These are phyloP conservation scores for Colletotrichum liaoningense DNA, from an alignment of 2,329 filamentous ascomycete genomes.

Conservation along the genomic window DNA sequence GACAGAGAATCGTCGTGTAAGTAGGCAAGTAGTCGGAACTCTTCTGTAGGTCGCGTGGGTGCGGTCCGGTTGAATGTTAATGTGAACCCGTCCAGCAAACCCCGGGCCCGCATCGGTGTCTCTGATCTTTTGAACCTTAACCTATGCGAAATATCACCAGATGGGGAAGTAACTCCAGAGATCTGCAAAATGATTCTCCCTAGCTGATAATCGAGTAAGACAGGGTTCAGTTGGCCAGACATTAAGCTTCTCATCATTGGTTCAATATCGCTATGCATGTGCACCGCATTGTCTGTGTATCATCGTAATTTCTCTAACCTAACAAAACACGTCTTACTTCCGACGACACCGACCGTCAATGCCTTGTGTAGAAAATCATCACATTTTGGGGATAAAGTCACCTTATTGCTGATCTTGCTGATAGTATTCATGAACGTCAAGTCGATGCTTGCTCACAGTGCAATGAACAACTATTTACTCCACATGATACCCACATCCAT, in stretches of 20 bases:
- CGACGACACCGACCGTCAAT: not conserved
- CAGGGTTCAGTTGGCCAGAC: constrained; percentile 16
- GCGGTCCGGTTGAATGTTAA: not conserved
- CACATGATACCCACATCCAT: too few species aligned
- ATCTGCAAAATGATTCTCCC: not conserved
- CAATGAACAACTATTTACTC: too few species aligned
- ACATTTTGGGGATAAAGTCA: too few species aligned
- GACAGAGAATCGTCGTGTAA: not conserved
- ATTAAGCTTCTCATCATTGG: not conserved
- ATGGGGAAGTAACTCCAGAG: not conserved
- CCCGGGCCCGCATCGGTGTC: not conserved
- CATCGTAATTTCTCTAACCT: not conserved
- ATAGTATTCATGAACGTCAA: too few species aligned
- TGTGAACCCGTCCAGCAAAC: not conserved
- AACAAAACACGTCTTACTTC: not conserved
- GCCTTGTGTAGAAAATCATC: not conserved
- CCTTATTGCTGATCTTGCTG: too few species aligned
- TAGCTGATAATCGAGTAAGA: constrained; percentile 17
- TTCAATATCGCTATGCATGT: not conserved
- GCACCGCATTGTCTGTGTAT: not conserved
- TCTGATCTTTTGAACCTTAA: not conserved
- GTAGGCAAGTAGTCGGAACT: too few species aligned
- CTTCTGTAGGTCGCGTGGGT: not conserved
- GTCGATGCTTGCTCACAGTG: too few species aligned
- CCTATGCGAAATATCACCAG: not conserved